Conservation (phyloP, 495 filamentous ascomycete genomes). For the Bacidia gigantensis region DNA sequence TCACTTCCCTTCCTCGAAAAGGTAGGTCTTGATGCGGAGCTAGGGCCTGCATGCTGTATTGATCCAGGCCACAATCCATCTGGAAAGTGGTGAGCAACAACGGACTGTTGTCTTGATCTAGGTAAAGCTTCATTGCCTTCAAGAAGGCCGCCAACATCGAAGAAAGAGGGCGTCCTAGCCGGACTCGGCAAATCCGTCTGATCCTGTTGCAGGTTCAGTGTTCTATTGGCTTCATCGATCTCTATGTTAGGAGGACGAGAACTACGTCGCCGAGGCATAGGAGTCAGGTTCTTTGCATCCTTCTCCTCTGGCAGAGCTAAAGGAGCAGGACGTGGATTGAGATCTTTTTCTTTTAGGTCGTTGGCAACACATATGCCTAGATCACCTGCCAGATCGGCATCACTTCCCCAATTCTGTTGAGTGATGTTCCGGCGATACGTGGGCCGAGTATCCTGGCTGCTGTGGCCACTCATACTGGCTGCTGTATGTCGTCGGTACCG, state of each 20-base stretch:
- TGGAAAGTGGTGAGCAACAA: constrained; percentile 9
- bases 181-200: constrained; percentile 19
- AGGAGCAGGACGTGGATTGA: constrained; percentile 28
- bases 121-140: constrained; percentile 20
- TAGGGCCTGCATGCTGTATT: neutral
- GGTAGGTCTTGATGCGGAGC: neutral
- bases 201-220: neutral
- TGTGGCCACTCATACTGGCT: constrained; percentile 39
- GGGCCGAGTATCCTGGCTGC: constrained; percentile 37
- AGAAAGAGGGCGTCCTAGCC: constrained; percentile 46
- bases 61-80: constrained; percentile 3
- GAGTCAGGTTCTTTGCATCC: constrained; percentile 1
- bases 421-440: constrained; percentile 34
- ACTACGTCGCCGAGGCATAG: neutral
- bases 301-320: constrained; percentile 22
- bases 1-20: constrained; percentile 28
- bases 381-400: constrained; percentile 63
- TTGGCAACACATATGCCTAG: constrained; percentile 53
- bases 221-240: neutral
- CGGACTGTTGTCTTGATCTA: constrained; percentile 7
- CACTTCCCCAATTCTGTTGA: constrained; percentile 63
- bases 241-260: neutral
- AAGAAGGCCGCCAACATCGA: constrained; percentile 57
- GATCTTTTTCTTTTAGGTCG: constrained; percentile 35
- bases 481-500: constrained; percentile 43